These are phyloP conservation scores for Hypoxylon rickii DNA, from an alignment of 495 filamentous ascomycete species.

Conservation along the genomic window DNA sequence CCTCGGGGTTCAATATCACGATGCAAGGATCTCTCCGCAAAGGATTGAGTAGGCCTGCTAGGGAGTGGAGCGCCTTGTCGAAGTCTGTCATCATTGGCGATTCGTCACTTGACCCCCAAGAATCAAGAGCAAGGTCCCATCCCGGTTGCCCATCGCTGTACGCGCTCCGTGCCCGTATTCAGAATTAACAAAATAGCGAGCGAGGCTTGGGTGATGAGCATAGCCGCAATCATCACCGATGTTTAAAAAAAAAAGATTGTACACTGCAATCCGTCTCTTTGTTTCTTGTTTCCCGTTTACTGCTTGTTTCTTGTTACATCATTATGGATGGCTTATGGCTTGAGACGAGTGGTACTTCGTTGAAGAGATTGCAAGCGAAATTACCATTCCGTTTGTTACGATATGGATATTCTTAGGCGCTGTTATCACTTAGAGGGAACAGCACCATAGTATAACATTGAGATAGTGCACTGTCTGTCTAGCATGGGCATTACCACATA, in stretches of 20 bases:
- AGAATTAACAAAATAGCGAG: constrained; percentile 25
- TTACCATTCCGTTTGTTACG: too few relatives aligned
- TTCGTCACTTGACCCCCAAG: constrained; percentile 31
- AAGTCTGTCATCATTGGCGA: constrained; percentile 5
- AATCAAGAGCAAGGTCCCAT: neutral
- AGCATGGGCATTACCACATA: too few relatives aligned
- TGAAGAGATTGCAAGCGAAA: too few relatives aligned
- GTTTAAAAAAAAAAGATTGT: too few relatives aligned
- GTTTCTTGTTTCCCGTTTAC: constrained; percentile 2
- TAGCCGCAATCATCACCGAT: constrained; percentile 21
- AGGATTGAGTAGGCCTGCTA: constrained; percentile 13
- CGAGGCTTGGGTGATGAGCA: constrained; percentile 19
- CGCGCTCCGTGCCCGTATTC: constrained; percentile 29
- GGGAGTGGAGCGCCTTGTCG: constrained; percentile 7
- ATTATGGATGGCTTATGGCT: too few relatives aligned
- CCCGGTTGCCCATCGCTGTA: constrained; percentile 16
- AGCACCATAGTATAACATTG: too few relatives aligned
- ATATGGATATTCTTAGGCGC: too few relatives aligned
- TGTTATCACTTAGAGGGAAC: too few relatives aligned
- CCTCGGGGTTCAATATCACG: constrained; percentile 19
- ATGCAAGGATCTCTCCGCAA: constrained; percentile 28
- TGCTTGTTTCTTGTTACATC: too few relatives aligned
- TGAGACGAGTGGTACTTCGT: too few relatives aligned
- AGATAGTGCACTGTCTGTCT: too few relatives aligned
- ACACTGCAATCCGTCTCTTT: too few relatives aligned